Evolutionary conservation across 1,139 yeast genomes (phyloP).

Genomic region (Kodamaea fungicola): DNA sequence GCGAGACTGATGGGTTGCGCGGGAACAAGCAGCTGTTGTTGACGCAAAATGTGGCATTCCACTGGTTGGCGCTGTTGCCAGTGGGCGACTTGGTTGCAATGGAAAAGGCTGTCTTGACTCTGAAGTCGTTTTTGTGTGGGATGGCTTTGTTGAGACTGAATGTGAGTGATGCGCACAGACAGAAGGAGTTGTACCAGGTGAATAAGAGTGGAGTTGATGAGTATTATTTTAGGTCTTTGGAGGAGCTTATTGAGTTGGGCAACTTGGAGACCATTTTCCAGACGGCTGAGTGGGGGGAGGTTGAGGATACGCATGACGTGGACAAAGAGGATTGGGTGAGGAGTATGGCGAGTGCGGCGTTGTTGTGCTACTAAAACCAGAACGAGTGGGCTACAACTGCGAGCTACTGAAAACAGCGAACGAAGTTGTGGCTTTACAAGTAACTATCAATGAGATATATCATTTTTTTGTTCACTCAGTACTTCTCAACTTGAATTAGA

Average conservation of each 20-base stretch:
- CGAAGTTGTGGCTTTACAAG: not conserved
- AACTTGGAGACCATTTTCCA: slow-evolving; percentile 81
- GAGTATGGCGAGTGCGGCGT: slow-evolving; percentile 77
- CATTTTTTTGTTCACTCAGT: too few relatives aligned
- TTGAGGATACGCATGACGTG: slow-evolving; percentile 97
- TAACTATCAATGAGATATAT: too few relatives aligned
- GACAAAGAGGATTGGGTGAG: slow-evolving; percentile 86
- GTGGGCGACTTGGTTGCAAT: slow-evolving; percentile 81
- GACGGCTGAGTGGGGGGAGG: slow-evolving; percentile 94
- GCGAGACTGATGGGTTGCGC: slow-evolving; percentile 74
- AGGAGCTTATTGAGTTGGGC: slow-evolving; percentile 74
- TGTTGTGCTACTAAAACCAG: slow-evolving; percentile 40
- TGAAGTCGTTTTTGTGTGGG: slow-evolving; percentile 88
- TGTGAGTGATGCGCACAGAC: slow-evolving; percentile 21
- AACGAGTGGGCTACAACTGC: not conserved
- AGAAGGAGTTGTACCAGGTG: slow-evolving; percentile 30
- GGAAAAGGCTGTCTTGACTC: slow-evolving; percentile 80
- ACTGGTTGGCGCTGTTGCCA: slow-evolving; percentile 63
- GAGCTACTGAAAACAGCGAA: not conserved
- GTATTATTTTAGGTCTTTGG: slow-evolving; percentile 44
- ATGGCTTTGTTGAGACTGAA: slow-evolving; percentile 40
- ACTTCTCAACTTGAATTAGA: too few relatives aligned
- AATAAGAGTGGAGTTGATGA: slow-evolving; percentile 26
- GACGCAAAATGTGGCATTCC: slow-evolving; percentile 58
- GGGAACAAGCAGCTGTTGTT: slow-evolving; percentile 70